Percentiles rank a stretch among this genome's conserved stretches.
phyloP scores from a whole-genome alignment of 805 yeast species.

The Jamesozyma hellenica region DNA sequence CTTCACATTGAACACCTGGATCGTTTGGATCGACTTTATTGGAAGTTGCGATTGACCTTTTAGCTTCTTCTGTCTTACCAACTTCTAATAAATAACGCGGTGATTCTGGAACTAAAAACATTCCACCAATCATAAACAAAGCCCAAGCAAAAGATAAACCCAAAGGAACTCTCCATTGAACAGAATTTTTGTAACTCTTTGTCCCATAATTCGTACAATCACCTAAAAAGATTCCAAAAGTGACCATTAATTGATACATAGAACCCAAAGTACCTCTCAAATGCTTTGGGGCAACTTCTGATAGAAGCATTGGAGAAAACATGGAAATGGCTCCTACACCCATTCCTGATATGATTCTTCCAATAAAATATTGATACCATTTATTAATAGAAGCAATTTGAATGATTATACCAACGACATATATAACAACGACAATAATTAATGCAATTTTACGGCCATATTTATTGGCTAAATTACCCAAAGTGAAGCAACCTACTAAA shows the following conservation, averaged over 20 bases:
- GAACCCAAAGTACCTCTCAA: constrained; percentile 1
- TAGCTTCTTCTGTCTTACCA: background rate
- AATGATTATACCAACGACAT: constrained; percentile 1
- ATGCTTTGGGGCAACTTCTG: constrained; percentile 1
- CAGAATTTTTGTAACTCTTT: background rate
- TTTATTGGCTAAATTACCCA: constrained; percentile 46
- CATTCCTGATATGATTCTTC: background rate
- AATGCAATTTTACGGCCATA: constrained; percentile 52
- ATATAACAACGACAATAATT: constrained; percentile 23
- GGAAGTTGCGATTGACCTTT: background rate
- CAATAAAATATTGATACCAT: constrained; percentile 1
- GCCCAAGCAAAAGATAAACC: constrained; percentile 1
- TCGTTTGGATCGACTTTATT: background rate
- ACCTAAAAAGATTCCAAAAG: constrained; percentile 1
- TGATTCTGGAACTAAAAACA: background rate
- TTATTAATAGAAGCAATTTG: background rate
- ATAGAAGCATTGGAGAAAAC: background rate
- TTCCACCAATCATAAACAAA: background rate
- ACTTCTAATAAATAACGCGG: background rate
- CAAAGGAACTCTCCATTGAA: too few relatives aligned
- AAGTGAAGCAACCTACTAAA: constrained; percentile 53
- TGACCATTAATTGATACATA: background rate
- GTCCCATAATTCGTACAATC: background rate
- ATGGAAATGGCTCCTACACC: constrained; percentile 1
- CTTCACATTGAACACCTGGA: background rate